Conservation (phyloP, 2,329 filamentous ascomycete genomes). For the Colletotrichum truncatum region DNA sequence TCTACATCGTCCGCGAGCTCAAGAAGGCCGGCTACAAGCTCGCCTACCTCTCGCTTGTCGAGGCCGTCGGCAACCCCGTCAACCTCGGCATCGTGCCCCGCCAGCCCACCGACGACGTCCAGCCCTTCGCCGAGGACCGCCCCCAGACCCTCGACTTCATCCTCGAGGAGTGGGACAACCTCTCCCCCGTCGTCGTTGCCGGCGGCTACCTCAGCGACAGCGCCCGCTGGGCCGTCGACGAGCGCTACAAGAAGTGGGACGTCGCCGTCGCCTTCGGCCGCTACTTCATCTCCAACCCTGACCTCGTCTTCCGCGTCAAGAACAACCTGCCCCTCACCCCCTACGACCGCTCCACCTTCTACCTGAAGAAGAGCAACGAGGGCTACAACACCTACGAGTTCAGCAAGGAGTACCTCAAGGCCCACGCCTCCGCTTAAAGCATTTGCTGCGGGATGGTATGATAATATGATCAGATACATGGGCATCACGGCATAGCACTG, state of each 20-base stretch:
- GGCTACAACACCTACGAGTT: conserved; percentile 43
- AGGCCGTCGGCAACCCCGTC: conserved; percentile 41
- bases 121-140: conserved; percentile 24
- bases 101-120: conserved; percentile 30
- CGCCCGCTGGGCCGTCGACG: conserved; percentile 38
- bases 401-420: conserved; percentile 32
- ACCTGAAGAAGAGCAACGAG: conserved; percentile 36
- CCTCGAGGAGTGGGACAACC: conserved; percentile 38
- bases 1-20: conserved; percentile 37
- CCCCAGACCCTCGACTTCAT: conserved; percentile 40
- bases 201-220: conserved; percentile 36
- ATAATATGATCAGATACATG: background rate
- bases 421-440: conserved; percentile 10
- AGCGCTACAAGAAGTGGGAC: conserved; percentile 35
- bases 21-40: conserved; percentile 37
- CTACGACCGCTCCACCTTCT: conserved; percentile 52
- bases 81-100: conserved; percentile 27
- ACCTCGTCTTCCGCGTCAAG: conserved; percentile 50
- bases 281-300: conserved; percentile 50
- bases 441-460: background rate
- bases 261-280: conserved; percentile 46
- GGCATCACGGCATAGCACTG: conserved; percentile 7
- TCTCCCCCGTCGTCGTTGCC: conserved; percentile 41
- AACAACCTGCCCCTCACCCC: conserved; percentile 44
- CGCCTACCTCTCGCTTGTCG: conserved; percentile 47